phyloP scores from a whole-genome alignment of 2,329 filamentous ascomycete species.

The Paraphoma sp. region DNA sequence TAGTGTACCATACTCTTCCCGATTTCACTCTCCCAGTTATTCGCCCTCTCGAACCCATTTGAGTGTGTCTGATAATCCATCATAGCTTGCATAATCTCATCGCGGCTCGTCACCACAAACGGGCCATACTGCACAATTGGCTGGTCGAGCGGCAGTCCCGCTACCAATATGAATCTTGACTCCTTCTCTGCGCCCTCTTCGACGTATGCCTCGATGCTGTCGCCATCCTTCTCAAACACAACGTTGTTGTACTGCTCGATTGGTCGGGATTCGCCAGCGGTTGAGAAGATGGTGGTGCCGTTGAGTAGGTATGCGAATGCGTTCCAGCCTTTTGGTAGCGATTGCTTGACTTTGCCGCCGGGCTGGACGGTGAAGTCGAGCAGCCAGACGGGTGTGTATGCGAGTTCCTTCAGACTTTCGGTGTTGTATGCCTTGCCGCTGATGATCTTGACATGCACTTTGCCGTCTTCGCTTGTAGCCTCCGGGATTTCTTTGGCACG shows the following conservation, averaged over 20 bases:
- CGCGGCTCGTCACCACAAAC: conserved; percentile 45
- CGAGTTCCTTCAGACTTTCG: conserved; percentile 86
- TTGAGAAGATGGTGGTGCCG: conserved; percentile 68
- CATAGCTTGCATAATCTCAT: conserved; percentile 49
- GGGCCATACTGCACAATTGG: conserved; percentile 50
- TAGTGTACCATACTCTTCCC: conserved; percentile 44
- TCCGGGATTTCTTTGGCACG: conserved; percentile 78
- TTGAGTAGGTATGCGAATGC: conserved; percentile 86
- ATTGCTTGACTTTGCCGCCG: conserved; percentile 77
- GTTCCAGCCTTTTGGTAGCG: conserved; percentile 83
- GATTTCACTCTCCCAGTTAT: conserved; percentile 80
- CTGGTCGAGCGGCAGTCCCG: conserved; percentile 66
- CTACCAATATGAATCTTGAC: conserved; percentile 72
- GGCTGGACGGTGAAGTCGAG: conserved; percentile 82
- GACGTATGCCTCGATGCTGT: conserved; percentile 75
- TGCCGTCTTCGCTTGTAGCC: conserved; percentile 73
- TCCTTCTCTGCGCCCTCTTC: conserved; percentile 66
- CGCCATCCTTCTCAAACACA: conserved; percentile 82
- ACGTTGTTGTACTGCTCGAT: conserved; percentile 83
- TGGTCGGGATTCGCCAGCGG: conserved; percentile 38
- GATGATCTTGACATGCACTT: conserved; percentile 86
- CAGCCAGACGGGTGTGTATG: conserved; percentile 97
- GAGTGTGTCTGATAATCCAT: conserved; percentile 43
- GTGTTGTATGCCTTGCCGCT: conserved; percentile 83
- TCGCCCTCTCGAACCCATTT: conserved; percentile 65